Evolutionary conservation across 202 grass and related monocot species (phyloP).

Genomic region (Brachypodium distachyon): DNA sequence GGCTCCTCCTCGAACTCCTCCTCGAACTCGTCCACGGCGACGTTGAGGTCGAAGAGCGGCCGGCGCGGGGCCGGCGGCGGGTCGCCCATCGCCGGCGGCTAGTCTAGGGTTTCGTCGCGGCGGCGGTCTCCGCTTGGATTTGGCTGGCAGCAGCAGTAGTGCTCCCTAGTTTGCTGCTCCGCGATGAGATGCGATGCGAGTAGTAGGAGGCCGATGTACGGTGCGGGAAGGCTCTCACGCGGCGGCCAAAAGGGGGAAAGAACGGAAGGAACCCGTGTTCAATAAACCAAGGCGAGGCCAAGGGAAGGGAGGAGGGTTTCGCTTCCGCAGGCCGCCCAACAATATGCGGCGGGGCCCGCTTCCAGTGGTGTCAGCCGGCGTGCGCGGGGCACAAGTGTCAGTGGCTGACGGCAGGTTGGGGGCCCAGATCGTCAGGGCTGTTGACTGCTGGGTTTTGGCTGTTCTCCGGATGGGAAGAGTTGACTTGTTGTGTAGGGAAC

Average conservation of each 20-base stretch:
- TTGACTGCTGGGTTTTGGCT: neutral
- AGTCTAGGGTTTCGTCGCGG: conserved; percentile 39
- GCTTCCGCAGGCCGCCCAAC: neutral
- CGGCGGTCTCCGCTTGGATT: neutral
- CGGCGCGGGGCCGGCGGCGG: neutral
- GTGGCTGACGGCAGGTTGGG: too few species aligned
- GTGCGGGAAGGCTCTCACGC: neutral
- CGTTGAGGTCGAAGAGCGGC: conserved; percentile 52
- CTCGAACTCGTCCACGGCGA: conserved; percentile 32
- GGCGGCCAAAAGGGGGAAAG: neutral
- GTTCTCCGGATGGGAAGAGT: neutral
- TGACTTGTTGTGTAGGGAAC: too few species aligned
- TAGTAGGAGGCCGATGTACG: too few species aligned
- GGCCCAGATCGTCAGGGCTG: neutral
- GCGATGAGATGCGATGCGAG: neutral
- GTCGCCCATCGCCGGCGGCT: conserved; percentile 20
- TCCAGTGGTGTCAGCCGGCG: neutral
- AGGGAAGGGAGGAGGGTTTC: neutral
- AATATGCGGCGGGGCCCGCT: neutral
- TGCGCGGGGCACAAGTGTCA: neutral
- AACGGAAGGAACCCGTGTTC: neutral
- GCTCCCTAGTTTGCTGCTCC: neutral
- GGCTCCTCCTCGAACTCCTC: conserved; percentile 14
- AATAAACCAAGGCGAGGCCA: too few species aligned
- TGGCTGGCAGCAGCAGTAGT: neutral